Evolutionary conservation across 2,329 filamentous ascomycete genomes (phyloP), one percentile per base, ranked within the genome.

Genomic region (Beauveria medogensis): DNA sequence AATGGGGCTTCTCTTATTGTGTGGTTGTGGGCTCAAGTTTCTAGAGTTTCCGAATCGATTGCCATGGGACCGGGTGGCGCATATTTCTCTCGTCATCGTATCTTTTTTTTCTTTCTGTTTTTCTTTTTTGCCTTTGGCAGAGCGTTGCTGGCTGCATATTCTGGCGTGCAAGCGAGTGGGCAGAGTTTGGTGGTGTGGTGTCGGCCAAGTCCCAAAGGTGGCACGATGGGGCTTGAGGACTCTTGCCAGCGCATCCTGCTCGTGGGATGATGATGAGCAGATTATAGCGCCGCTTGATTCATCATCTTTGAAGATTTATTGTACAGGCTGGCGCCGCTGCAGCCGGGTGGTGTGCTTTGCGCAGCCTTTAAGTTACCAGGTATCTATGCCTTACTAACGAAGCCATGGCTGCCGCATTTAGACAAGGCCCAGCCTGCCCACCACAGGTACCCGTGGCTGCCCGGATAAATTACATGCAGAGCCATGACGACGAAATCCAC

Each of bases 181-280:
- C 47, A 50, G 47, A 18, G 47, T 24, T 24, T 50, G 47, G 18
- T 16, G 16, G 40, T 24, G 30, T 48, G 22, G 47, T 26, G n/a
- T 20, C 22, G 22, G 41, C 24, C 16, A 37, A 37, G 34, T 37
- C 20, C n/a, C 3, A 10, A 22, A 34, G 55, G 55, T 58, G 44
- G 30, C 50, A 20, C 44, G 44, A 50, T 50, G 53, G 40, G 24
- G 40, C 34, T 26, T 6, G 40, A 16, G 52, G 16, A 24, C 24
- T 37, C 34, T 48, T 58, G 55, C 55, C 55, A 58, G 24, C 55
- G 46, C 55, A 58, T 58, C 44, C 55, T 28, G 26, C 26, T 8
- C 16, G 41, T 14, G 50, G 53, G 41, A 46, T 28, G 34, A 37
- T 47, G 54, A 56, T 34, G 40, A n/a, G 28, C 54, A 55, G 43